Conservation (phyloP, 2,329 filamentous ascomycete species). For the Clathrospora elynae region DNA sequence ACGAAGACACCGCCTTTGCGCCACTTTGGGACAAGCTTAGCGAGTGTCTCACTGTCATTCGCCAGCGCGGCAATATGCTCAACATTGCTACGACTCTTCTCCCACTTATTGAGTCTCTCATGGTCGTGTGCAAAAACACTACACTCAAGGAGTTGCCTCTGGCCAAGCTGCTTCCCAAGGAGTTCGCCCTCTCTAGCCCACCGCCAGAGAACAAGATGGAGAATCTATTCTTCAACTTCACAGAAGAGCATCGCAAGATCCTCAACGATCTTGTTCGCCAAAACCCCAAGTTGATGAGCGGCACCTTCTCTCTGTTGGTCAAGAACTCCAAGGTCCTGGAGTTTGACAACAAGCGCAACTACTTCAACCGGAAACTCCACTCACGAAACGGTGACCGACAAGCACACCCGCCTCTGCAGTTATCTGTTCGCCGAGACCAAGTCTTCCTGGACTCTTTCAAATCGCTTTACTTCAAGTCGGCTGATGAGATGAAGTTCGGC, state of each 20-base stretch:
- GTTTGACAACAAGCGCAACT: conserved; percentile 99
- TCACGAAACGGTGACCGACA: conserved; percentile 69
- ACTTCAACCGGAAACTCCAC: conserved; percentile 94
- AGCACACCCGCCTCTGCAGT: conserved; percentile 76
- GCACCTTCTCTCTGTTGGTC: conserved; percentile 91
- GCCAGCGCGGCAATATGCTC: conserved; percentile 90
- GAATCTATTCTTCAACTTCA: conserved; percentile 93
- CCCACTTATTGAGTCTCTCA: conserved; percentile 91
- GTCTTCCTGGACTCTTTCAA: conserved; percentile 99
- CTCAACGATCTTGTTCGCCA: conserved; percentile 96
- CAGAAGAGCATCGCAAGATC: conserved; percentile 95
- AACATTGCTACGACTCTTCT: conserved; percentile 95
- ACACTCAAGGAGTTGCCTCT: conserved; percentile 71
- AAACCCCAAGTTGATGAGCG: conserved; percentile 98
- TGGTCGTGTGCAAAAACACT: conserved; percentile 99
- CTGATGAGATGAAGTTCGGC: conserved; percentile 98
- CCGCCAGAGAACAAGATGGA: conserved; percentile 82
- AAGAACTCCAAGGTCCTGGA: conserved; percentile 99
- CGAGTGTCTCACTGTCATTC: conserved; percentile 83
- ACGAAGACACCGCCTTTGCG: conserved; percentile 88
- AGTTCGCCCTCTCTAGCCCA: conserved; percentile 75
- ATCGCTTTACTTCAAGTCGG: conserved; percentile 94
- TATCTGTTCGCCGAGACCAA: conserved; percentile 88
- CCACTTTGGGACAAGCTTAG: conserved; percentile 92
- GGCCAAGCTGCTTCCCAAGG: conserved; percentile 57